Percentiles rank a stretch among this genome's conserved stretches.
Conservation (phyloP, 352 stramenopile genomes). For the Phytopythium chamaehyphon region DNA sequence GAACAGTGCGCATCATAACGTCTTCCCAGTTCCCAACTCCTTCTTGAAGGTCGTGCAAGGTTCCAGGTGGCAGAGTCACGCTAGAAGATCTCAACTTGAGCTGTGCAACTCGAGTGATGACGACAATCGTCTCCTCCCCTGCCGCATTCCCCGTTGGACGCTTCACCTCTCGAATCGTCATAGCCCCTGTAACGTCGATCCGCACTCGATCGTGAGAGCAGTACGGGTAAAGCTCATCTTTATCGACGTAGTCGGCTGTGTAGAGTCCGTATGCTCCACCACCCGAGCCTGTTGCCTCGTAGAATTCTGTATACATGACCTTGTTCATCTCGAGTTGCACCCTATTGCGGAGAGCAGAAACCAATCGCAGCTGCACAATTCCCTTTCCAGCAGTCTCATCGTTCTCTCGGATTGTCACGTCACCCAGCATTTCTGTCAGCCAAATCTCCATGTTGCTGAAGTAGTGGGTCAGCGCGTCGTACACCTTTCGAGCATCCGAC, state of each 20-base stretch:
- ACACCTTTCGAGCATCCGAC: constrained; percentile 31
- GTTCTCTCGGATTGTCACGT: constrained; percentile 54
- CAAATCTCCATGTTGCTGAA: constrained; percentile 50
- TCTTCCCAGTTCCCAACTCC: constrained; percentile 39
- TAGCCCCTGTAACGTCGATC: constrained; percentile 9
- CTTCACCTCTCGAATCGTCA: constrained; percentile 5
- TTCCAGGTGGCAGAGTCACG: constrained; percentile 17
- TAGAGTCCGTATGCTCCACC: constrained; percentile 10
- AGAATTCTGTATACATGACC: constrained; percentile 5
- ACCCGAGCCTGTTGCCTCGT: neutral
- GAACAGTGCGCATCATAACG: constrained; percentile 43
- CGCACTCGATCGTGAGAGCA: constrained; percentile 12
- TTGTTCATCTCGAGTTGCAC: constrained; percentile 40
- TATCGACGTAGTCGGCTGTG: constrained; percentile 14
- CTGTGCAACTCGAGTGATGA: constrained; percentile 26
- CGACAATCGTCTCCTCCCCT: constrained; percentile 21
- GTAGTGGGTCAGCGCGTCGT: constrained; percentile 45
- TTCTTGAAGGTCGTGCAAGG: constrained; percentile 34
- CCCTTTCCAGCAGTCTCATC: constrained; percentile 38
- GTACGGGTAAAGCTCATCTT: constrained; percentile 31
- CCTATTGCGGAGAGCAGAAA: constrained; percentile 25
- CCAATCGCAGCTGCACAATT: constrained; percentile 40
- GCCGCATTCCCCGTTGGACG: neutral
- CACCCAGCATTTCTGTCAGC: constrained; percentile 45
- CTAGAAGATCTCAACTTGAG: constrained; percentile 18